Evolutionary conservation across 202 grass and related monocot genomes (phyloP).

Genomic region (Hordeum pubiflorum): DNA sequence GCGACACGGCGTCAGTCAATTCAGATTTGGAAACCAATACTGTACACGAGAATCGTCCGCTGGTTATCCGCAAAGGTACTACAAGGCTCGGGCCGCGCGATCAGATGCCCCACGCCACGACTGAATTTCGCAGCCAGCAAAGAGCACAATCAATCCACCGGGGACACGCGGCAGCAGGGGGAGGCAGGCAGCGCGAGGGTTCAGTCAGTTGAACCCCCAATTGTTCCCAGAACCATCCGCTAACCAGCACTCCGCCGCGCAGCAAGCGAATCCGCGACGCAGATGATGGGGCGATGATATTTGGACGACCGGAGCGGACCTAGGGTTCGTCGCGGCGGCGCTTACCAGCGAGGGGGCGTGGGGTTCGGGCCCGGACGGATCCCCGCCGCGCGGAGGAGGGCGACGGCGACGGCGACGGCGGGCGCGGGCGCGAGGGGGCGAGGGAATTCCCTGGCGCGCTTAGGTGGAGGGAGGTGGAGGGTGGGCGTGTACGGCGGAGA

Average conservation of each 20-base stretch:
- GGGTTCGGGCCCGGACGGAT: background rate
- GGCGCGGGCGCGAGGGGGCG: background rate
- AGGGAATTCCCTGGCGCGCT: background rate
- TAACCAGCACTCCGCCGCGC: background rate
- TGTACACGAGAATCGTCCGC: background rate
- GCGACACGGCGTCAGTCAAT: background rate
- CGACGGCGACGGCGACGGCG: background rate
- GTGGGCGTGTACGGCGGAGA: conserved; percentile 17
- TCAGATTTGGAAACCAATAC: background rate
- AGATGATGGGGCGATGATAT: background rate
- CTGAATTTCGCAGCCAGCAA: background rate
- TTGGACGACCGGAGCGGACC: background rate
- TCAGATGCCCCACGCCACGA: background rate
- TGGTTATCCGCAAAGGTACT: background rate
- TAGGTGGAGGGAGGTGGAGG: background rate
- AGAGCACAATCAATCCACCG: background rate
- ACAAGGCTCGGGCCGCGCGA: background rate
- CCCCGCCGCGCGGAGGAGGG: background rate
- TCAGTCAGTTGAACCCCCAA: background rate
- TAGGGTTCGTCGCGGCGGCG: background rate
- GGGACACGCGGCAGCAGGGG: background rate
- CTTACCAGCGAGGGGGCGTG: background rate
- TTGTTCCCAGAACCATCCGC: background rate
- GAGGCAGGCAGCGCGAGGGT: background rate
- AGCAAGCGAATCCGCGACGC: background rate